Evolutionary conservation across 306 rosid species (phyloP).

Genomic region (Canavalia gladiata): DNA sequence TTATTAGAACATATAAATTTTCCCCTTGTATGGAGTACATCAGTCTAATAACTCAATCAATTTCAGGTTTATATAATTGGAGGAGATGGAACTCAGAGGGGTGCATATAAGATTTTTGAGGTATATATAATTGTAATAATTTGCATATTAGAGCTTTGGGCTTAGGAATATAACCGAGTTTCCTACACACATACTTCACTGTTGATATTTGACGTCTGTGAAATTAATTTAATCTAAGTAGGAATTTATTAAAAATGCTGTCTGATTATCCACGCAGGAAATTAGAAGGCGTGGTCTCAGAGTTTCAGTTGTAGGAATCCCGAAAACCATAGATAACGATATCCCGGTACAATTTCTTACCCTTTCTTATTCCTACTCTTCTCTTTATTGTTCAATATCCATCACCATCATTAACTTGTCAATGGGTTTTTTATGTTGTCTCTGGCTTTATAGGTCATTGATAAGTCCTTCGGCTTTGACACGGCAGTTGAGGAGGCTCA

Average conservation of each 20-base stretch:
- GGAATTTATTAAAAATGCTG: conserved; percentile 31
- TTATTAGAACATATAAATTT: neutral
- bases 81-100: conserved; percentile 99
- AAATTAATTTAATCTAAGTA: conserved; percentile 26
- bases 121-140: conserved; percentile 51
- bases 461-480: conserved; percentile 96
- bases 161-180: conserved; percentile 1
- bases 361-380: conserved; percentile 9
- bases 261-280: conserved; percentile 67
- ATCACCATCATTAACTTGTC: conserved; percentile 30
- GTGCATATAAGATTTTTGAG: conserved; percentile 89
- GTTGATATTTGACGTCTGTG: conserved; percentile 13
- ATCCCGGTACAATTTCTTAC: conserved; percentile 64
- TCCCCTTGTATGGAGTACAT: conserved; percentile 2
- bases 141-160: conserved; percentile 3
- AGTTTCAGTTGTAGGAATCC: conserved; percentile 92
- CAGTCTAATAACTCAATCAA: conserved; percentile 28
- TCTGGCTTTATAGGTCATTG: conserved; percentile 73
- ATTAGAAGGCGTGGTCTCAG: conserved; percentile 84
- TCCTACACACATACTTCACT: neutral
- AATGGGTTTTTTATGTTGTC: conserved; percentile 35
- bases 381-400: neutral
- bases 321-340: conserved; percentile 98
- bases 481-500: conserved; percentile 99
- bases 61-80: conserved; percentile 93